A percentile compares a stretch with the other conserved stretches of the same genome.
These are phyloP conservation scores for Mycena venus DNA, from an alignment of 768 basidiomycete species.

Conservation along the genomic window DNA sequence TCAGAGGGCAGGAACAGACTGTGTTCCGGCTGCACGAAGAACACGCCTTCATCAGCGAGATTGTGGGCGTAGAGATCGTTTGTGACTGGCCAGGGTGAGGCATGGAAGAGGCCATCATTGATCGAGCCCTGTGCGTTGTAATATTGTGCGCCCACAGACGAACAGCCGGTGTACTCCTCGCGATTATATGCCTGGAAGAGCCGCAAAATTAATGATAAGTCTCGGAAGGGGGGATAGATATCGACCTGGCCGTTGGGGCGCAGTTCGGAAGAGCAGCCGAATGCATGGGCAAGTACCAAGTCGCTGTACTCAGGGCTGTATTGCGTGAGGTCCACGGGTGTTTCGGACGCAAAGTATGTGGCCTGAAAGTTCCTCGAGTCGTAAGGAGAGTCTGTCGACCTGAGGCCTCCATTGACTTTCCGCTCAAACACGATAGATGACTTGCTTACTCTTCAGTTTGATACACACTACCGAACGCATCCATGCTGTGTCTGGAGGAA, in stretches of 20 bases:
- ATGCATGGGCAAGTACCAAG: neutral
- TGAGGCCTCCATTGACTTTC: neutral
- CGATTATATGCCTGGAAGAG: neutral
- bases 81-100: neutral
- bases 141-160: conserved; percentile 1
- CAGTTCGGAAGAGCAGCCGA: neutral
- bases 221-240: neutral
- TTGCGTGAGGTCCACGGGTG: neutral
- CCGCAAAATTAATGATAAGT: neutral
- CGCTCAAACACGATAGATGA: neutral
- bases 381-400: neutral
- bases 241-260: neutral
- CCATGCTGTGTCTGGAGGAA: neutral
- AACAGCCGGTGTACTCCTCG: neutral
- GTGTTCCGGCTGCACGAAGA: neutral
- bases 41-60: neutral
- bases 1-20: neutral
- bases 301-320: neutral
- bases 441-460: neutral
- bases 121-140: neutral
- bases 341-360: neutral
- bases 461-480: neutral
- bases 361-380: neutral
- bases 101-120: neutral
- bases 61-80: neutral